These are phyloP conservation scores for Colletotrichum sp. DNA, from an alignment of 2,329 filamentous ascomycete species.

Conservation along the genomic window DNA sequence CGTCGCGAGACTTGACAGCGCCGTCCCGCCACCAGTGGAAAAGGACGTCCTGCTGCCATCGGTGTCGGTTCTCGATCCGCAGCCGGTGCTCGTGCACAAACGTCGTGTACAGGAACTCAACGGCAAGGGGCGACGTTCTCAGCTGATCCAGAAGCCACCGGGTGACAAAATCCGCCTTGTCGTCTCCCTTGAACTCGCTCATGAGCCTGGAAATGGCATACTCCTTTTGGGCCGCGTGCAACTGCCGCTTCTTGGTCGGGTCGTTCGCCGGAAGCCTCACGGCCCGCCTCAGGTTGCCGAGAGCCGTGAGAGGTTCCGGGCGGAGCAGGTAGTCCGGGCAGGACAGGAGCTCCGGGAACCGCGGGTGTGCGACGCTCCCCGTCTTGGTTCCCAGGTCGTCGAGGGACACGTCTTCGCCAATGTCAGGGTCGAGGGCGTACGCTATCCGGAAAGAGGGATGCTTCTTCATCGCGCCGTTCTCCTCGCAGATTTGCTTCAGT, in stretches of 20 bases:
- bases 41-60: slow-evolving; percentile 43
- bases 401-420: slow-evolving; percentile 48
- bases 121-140: slow-evolving; percentile 50
- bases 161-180: slow-evolving; percentile 52
- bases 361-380: slow-evolving; percentile 39
- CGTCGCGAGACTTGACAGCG: slow-evolving; percentile 4
- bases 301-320: slow-evolving; percentile 41
- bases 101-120: slow-evolving; percentile 43
- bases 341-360: slow-evolving; percentile 52
- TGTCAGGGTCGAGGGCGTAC: slow-evolving; percentile 41
- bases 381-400: slow-evolving; percentile 30
- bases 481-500: slow-evolving; percentile 44
- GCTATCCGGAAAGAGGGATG: slow-evolving; percentile 43
- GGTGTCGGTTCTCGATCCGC: slow-evolving; percentile 35
- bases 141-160: slow-evolving; percentile 59
- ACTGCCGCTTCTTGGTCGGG: slow-evolving; percentile 34
- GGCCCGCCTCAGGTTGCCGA: slow-evolving; percentile 44
- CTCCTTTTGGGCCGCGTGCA: slow-evolving; percentile 51
- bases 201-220: slow-evolving; percentile 51
- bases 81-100: slow-evolving; percentile 36
- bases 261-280: slow-evolving; percentile 38
- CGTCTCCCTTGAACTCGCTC: slow-evolving; percentile 35
- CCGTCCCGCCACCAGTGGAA: slow-evolving; percentile 40
- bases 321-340: slow-evolving; percentile 51
- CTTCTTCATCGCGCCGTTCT: slow-evolving; percentile 46